Conservation (phyloP, 202 grass and related monocot species). For the Carex arenaria region DNA sequence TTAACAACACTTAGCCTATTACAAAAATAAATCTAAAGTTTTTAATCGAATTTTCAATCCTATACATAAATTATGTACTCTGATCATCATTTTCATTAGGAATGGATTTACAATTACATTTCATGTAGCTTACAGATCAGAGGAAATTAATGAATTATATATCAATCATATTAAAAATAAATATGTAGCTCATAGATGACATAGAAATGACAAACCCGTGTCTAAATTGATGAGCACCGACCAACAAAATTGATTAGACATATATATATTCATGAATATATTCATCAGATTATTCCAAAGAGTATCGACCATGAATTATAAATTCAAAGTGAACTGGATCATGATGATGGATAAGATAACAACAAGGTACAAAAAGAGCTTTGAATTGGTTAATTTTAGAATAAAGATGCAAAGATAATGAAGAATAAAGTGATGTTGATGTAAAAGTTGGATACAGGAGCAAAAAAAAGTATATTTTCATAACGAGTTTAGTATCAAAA, state of each 20-base stretch:
- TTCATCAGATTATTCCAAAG: background rate
- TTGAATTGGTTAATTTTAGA: conserved; percentile 36
- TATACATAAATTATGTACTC: too few species aligned
- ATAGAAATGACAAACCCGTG: background rate
- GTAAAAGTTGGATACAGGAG: conserved; percentile 29
- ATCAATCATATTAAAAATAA: too few species aligned
- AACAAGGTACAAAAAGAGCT: conserved; percentile 23
- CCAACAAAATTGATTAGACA: background rate
- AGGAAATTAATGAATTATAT: too few species aligned
- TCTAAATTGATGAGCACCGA: background rate
- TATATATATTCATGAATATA: background rate
- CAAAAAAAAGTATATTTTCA: conserved; percentile 23
- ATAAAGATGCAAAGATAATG: conserved; percentile 52
- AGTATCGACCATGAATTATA: conserved; percentile 12
- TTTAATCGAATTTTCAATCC: too few species aligned
- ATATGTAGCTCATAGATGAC: too few species aligned
- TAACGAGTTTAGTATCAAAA: conserved; percentile 17
- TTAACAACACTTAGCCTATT: too few species aligned
- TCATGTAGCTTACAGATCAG: too few species aligned
- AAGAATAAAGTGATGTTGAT: conserved; percentile 71
- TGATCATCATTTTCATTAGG: too few species aligned
- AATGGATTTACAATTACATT: too few species aligned
- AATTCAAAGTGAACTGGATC: conserved; percentile 17
- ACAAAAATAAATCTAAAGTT: too few species aligned
- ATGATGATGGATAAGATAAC: conserved; percentile 22